These are phyloP conservation scores for Trichomonascaceae sp. DNA, from an alignment of 1,139 yeast species.

Conservation along the genomic window DNA sequence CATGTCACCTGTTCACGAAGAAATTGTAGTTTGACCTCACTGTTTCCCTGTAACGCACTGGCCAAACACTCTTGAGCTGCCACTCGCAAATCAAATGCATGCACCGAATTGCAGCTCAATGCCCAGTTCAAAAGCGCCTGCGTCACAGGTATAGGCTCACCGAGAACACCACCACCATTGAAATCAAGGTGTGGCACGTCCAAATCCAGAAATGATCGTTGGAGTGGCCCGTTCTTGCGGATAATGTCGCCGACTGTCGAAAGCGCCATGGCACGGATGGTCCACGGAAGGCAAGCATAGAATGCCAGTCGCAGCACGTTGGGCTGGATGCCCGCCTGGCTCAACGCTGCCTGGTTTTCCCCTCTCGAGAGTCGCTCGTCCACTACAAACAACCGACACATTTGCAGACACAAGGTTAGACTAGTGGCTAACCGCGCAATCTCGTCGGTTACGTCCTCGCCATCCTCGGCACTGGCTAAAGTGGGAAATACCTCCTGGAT, in stretches of 20 bases:
- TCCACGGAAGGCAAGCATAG: conserved; percentile 42
- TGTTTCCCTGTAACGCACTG: conserved; percentile 55
- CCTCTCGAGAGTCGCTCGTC: conserved; percentile 59
- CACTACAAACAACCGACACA: conserved; percentile 58
- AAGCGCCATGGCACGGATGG: conserved; percentile 53
- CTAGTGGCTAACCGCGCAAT: conserved; percentile 25
- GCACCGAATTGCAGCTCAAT: conserved; percentile 64
- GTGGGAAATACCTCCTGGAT: conserved; percentile 25
- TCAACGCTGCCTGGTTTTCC: conserved; percentile 50
- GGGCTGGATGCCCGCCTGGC: conserved; percentile 49
- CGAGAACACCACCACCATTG: conserved; percentile 33
- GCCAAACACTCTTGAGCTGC: conserved; percentile 56
- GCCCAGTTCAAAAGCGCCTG: conserved; percentile 76
- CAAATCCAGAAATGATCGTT: conserved; percentile 56
- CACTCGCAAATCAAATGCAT: conserved; percentile 65
- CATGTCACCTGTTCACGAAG: conserved; percentile 49
- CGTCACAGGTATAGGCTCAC: conserved; percentile 46
- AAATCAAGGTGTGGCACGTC: conserved; percentile 92
- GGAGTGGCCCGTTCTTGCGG: conserved; percentile 48
- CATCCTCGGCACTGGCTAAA: conserved; percentile 40
- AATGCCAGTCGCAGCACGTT: conserved; percentile 59
- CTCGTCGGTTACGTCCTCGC: conserved; percentile 8
- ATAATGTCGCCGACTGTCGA: conserved; percentile 69
- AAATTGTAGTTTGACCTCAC: conserved; percentile 45
- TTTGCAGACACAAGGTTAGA: conserved; percentile 52